A percentile compares a stretch with the other conserved stretches of the same genome.
Evolutionary conservation across 805 yeast genomes (phyloP).

Genomic region (Candida nitratophila): DNA sequence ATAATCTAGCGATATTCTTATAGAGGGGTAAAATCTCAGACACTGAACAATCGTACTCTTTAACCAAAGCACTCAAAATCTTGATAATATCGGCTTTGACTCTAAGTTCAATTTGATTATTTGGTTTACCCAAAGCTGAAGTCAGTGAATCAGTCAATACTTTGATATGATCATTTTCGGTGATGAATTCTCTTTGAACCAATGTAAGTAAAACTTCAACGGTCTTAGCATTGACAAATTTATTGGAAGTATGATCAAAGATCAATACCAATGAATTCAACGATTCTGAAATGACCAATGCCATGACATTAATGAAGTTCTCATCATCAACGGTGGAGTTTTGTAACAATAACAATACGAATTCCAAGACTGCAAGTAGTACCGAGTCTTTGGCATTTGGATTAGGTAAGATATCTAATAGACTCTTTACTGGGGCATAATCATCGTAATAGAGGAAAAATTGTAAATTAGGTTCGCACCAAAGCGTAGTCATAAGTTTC

Average conservation of each 20-base stretch:
- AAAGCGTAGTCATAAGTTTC: constrained; percentile 57
- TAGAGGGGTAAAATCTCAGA: constrained; percentile 34
- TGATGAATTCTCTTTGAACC: constrained; percentile 51
- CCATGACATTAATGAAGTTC: constrained; percentile 38
- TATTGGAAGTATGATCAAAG: constrained; percentile 32
- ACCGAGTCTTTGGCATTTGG: constrained; percentile 63
- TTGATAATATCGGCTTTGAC: constrained; percentile 52
- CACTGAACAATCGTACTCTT: constrained; percentile 45
- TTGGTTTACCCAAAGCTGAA: constrained; percentile 52
- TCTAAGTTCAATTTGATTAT: constrained; percentile 38
- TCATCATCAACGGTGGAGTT: constrained; percentile 32
- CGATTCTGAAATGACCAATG: constrained; percentile 52
- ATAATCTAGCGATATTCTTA: constrained; percentile 31
- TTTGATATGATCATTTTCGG: constrained; percentile 45
- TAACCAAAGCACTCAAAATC: constrained; percentile 49
- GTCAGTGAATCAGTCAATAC: constrained; percentile 52
- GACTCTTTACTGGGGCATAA: constrained; percentile 43
- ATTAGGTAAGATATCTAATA: constrained; percentile 48
- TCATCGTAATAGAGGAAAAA: constrained; percentile 51
- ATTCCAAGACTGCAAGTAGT: constrained; percentile 44
- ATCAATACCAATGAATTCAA: constrained; percentile 44
- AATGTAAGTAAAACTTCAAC: constrained; percentile 45
- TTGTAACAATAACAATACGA: constrained; percentile 39
- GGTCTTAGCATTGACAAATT: constrained; percentile 44
- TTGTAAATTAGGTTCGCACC: constrained; percentile 37